Evolutionary conservation across 1,284 basidiomycete species (phyloP).

Genomic region (Ustilago sp.): DNA sequence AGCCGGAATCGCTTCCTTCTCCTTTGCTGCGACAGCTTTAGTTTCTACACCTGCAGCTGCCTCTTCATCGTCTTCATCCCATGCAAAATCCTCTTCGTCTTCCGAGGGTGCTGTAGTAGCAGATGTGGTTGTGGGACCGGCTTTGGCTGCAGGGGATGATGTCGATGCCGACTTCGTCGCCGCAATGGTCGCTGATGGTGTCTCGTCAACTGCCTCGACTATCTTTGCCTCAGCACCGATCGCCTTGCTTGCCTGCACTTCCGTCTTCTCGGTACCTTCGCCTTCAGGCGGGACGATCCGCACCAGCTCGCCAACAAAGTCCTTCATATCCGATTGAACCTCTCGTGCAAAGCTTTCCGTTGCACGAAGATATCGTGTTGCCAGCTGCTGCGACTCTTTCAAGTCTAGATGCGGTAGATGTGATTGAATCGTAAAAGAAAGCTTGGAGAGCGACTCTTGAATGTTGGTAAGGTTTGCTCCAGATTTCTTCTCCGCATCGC

Average conservation of each 20-base stretch:
- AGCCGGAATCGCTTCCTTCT: not conserved
- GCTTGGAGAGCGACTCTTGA: conserved; percentile 49
- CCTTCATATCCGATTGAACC: conserved; percentile 58
- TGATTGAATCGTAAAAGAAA: conserved; percentile 53
- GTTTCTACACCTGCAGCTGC: conserved; percentile 28
- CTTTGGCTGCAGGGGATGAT: conserved; percentile 7
- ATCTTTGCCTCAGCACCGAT: not conserved
- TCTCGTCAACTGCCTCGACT: not conserved
- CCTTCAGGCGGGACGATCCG: conserved; percentile 58
- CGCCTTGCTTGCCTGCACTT: not conserved
- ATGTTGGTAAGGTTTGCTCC: conserved; percentile 28
- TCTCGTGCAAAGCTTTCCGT: conserved; percentile 56
- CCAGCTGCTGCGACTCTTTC: conserved; percentile 56
- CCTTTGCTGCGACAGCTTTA: conserved; percentile 4
- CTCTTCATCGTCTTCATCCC: conserved; percentile 58
- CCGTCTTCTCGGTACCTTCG: conserved; percentile 2
- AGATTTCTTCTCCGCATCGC: not conserved
- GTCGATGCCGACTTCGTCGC: not conserved
- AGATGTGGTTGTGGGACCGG: conserved; percentile 15
- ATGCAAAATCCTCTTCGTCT: conserved; percentile 57
- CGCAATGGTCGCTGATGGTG: not conserved
- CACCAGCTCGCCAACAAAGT: conserved; percentile 56
- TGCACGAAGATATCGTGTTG: conserved; percentile 51
- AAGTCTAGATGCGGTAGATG: conserved; percentile 58
- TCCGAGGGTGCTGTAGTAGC: conserved; percentile 4